Percentiles rank a stretch among this genome's conserved stretches.
These are phyloP conservation scores for Bruguiera sexangula DNA, from an alignment of 345 rosid species.

Conservation along the genomic window DNA sequence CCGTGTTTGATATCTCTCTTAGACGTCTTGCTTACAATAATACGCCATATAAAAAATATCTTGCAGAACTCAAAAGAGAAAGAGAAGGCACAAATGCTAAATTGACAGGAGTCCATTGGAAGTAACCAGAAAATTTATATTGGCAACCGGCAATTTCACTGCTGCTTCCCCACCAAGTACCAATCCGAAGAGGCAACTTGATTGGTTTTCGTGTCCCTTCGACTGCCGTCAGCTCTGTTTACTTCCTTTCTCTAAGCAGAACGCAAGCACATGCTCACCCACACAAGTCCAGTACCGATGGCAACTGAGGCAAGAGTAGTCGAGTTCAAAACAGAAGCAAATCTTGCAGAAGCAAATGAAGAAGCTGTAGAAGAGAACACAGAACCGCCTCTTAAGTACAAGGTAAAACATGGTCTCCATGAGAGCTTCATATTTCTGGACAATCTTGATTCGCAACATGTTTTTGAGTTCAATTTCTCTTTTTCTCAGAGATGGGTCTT, in stretches of 20 bases:
- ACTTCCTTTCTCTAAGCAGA: conserved; percentile 1
- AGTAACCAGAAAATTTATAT: neutral
- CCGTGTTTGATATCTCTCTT: neutral
- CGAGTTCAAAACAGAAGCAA: conserved; percentile 18
- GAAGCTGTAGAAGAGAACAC: conserved; percentile 29
- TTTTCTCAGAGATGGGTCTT: conserved; percentile 24
- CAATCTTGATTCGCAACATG: neutral
- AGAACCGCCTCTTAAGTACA: conserved; percentile 51
- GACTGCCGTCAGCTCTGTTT: neutral
- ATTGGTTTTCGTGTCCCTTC: conserved; percentile 8
- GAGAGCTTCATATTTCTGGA: neutral
- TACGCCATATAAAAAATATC: neutral
- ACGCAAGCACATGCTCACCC: neutral
- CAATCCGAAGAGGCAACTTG: conserved; percentile 20
- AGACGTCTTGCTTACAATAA: no score
- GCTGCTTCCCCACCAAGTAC: conserved; percentile 19
- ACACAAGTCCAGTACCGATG: conserved; percentile 21
- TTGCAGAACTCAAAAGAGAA: neutral
- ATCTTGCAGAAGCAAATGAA: neutral
- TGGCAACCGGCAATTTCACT: conserved; percentile 6
- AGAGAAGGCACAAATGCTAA: neutral
- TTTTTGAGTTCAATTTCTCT: neutral
- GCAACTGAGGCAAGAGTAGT: conserved; percentile 37
- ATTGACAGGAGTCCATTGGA: neutral
- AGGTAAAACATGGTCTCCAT: conserved; percentile 35